These are phyloP conservation scores for Esteya vermicola DNA, from an alignment of 2,329 filamentous ascomycete species.

Conservation along the genomic window DNA sequence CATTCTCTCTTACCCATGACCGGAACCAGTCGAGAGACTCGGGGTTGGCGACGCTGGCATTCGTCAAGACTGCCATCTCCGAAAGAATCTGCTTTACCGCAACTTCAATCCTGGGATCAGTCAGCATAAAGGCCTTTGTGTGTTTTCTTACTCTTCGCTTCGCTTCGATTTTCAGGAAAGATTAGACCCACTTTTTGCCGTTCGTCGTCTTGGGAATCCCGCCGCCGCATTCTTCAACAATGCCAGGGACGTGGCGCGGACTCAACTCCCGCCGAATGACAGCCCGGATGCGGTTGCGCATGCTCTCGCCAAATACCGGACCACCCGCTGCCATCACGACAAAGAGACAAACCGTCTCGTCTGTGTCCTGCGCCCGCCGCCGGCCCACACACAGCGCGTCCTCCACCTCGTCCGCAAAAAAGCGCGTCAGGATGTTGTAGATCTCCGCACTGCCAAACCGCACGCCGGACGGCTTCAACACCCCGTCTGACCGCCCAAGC, in stretches of 20 bases:
- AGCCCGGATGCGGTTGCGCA: conserved; percentile 50
- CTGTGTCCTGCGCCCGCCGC: conserved; percentile 53
- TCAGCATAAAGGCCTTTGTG: no score
- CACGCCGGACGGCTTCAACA: conserved; percentile 83
- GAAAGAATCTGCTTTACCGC: conserved; percentile 94
- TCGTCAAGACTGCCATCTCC: conserved; percentile 73
- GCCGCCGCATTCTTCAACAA: conserved; percentile 62
- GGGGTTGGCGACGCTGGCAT: conserved; percentile 85
- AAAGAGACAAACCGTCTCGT: conserved; percentile 83
- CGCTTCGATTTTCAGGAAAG: no score
- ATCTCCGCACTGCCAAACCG: conserved; percentile 91
- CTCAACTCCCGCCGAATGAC: conserved; percentile 67
- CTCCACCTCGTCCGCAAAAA: conserved; percentile 64
- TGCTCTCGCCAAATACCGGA: conserved; percentile 38
- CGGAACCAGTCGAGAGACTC: conserved; percentile 82
- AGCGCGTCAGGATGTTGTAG: conserved; percentile 80
- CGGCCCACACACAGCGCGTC: conserved; percentile 83
- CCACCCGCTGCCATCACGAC: conserved; percentile 54
- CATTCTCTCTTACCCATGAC: conserved; percentile 51
- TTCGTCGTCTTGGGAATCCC: conserved; percentile 89
- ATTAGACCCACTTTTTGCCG: conserved; percentile 74
- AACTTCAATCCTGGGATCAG: conserved; percentile 58
- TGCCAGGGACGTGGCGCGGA: conserved; percentile 73
- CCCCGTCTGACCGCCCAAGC: conserved; percentile 84
- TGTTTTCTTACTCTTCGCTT: no score